Percentiles rank a stretch among this genome's conserved stretches.
Evolutionary conservation across 140 eudicot genomes (phyloP).

Genomic region (Erigeron philadelphicus): DNA sequence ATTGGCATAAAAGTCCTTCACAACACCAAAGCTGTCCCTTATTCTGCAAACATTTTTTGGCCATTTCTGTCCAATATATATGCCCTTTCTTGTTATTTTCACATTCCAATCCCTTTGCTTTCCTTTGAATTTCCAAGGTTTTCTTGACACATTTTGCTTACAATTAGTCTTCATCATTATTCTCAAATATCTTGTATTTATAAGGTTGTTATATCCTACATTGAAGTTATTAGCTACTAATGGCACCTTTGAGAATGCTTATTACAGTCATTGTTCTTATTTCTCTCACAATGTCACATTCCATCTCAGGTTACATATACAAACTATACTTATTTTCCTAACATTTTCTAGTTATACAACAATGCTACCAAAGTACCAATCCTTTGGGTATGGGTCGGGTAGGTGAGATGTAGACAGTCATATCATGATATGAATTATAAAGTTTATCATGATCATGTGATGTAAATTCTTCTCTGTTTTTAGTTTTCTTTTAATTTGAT

Average conservation of each 20-base stretch:
- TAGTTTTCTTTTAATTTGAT: not conserved
- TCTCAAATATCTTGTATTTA: conserved; percentile 25
- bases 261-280: conserved; percentile 34
- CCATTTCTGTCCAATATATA: conserved; percentile 19
- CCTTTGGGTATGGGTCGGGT: too few relatives aligned
- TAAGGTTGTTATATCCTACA: conserved; percentile 22
- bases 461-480: not conserved
- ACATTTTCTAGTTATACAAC: too few relatives aligned
- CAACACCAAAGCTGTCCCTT: conserved; percentile 45
- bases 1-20: conserved; percentile 32
- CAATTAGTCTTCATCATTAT: conserved; percentile 14
- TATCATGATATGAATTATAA: too few relatives aligned
- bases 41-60: conserved; percentile 39
- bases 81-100: conserved; percentile 20
- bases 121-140: conserved; percentile 5
- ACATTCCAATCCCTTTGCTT: conserved; percentile 17
- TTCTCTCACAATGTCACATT: conserved; percentile 42
- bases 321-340: not conserved
- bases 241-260: conserved; percentile 44
- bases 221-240: conserved; percentile 19
- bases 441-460: not conserved
- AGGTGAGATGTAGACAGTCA: too few relatives aligned
- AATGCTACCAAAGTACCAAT: too few relatives aligned
- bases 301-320: conserved; percentile 52
- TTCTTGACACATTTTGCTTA: conserved; percentile 17